These are phyloP conservation scores for Malus asiatica DNA, from an alignment of 306 rosid species.

Conservation along the genomic window DNA sequence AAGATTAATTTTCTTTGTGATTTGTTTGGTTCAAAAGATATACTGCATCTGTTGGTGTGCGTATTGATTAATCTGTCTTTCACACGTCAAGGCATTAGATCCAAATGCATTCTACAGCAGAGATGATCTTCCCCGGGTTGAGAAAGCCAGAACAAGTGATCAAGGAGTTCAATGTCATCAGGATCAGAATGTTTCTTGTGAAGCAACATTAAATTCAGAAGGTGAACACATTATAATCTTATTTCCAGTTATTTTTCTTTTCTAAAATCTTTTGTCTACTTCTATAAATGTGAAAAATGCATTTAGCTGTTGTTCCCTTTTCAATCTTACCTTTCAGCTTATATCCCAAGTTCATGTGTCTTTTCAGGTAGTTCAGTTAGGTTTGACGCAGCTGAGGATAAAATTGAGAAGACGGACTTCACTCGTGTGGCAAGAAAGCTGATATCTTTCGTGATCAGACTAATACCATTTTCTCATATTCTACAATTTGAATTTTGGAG, in stretches of 20 bases:
- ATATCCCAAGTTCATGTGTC: neutral
- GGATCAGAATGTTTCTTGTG: constrained; percentile 26
- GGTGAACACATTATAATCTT: constrained; percentile 35
- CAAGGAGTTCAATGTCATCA: constrained; percentile 17
- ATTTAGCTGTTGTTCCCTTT: neutral
- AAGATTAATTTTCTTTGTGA: neutral
- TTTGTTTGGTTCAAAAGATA: constrained; percentile 1
- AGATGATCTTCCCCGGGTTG: constrained; percentile 49
- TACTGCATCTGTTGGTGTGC: neutral
- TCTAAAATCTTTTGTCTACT: neutral
- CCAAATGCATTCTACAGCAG: constrained; percentile 65
- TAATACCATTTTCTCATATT: constrained; percentile 37
- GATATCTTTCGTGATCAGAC: constrained; percentile 46
- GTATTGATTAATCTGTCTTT: constrained; percentile 6
- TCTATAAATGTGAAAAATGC: neutral
- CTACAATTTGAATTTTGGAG: constrained; percentile 56
- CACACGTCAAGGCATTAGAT: constrained; percentile 49
- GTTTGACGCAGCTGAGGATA: constrained; percentile 40
- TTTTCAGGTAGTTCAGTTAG: constrained; percentile 42
- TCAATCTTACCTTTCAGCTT: constrained; percentile 8
- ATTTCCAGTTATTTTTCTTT: neutral
- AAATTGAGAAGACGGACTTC: constrained; percentile 38
- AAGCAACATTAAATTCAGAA: constrained; percentile 38
- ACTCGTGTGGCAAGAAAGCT: constrained; percentile 32
- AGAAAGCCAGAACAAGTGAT: constrained; percentile 26